Evolutionary conservation across 768 basidiomycete genomes (phyloP), one percentile per base, ranked within the genome.

Genomic region (Trametes maxima): DNA sequence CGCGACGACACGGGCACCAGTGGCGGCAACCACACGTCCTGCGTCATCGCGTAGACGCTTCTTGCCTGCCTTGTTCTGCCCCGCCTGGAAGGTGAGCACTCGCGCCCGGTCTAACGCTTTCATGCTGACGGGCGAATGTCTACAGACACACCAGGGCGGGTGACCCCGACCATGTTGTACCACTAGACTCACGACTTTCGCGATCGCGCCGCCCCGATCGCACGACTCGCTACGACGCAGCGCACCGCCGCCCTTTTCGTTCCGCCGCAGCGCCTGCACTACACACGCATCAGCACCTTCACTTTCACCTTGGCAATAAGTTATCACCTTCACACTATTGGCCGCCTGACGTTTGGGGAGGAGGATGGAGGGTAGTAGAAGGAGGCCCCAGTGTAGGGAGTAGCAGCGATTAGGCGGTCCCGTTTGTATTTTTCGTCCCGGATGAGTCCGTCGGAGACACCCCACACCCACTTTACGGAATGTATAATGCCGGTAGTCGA

Each of bases 1-100:
- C 49, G 54, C 53, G 62, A 63, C 24, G 49, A 57, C 56, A 47
- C 46, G 28, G 63, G 60, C 47, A 56, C 28, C 60, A 60, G 47
- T 45, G 47, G 48, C 35, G 47, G 48, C 35, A 14, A 28, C 46
- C 59, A 60, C 51, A 33, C 42, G 35, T 28, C 40, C 45, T 67
- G 65, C 63, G 48, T 45, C 53, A 62, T 67, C 43, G 65, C 65
- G 11, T 67, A 45, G 51, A 40, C 47, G 36, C 46, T 16, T n/a
- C 45, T 13, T 22, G 1, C 44, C 21, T 19, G 4, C 17, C 17
- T 44, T 21, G 16, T 25, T 17, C 13, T 25, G 25, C 25, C 11
- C 49, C 1, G 1, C 10, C 11, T 7, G n/a, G n/a, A 21, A 12
- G 36, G 33, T 50, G 49, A 19, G 21, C 45, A 24, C 3, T 33